These are phyloP conservation scores for Prinsepia uniflora DNA, from an alignment of 306 rosid genomes.

Conservation along the genomic window DNA sequence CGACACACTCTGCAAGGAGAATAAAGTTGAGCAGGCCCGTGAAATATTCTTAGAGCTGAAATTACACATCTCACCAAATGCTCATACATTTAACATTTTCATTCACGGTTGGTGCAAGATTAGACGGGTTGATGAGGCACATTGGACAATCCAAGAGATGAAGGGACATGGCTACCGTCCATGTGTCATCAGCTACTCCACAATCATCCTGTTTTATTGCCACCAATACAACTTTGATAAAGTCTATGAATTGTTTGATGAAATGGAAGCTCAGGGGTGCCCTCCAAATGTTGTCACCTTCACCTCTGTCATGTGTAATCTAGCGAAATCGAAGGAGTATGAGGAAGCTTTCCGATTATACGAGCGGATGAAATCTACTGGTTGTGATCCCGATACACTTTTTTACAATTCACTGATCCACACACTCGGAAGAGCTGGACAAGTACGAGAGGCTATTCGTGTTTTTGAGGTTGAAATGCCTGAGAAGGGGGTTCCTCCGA, in stretches of 20 bases:
- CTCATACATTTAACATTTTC: conserved; percentile 70
- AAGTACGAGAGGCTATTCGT: conserved; percentile 41
- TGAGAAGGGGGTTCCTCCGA: conserved; percentile 40
- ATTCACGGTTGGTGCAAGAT: conserved; percentile 91
- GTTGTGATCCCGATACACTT: conserved; percentile 59
- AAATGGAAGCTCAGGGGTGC: conserved; percentile 70
- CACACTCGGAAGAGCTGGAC: conserved; percentile 65
- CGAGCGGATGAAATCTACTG: conserved; percentile 54
- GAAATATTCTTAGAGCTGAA: conserved; percentile 56
- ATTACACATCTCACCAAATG: conserved; percentile 59
- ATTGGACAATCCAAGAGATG: conserved; percentile 92
- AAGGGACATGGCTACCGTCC: conserved; percentile 71
- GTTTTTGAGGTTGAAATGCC: conserved; percentile 66
- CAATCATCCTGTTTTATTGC: conserved; percentile 60
- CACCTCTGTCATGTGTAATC: conserved; percentile 58
- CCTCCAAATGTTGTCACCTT: conserved; percentile 63
- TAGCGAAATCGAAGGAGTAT: conserved; percentile 53
- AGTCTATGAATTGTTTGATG: conserved; percentile 72
- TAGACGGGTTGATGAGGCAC: conserved; percentile 71
- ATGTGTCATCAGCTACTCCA: conserved; percentile 74
- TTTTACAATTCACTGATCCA: conserved; percentile 71
- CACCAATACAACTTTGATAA: conserved; percentile 39
- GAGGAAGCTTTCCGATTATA: conserved; percentile 61
- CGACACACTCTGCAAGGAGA: conserved; percentile 82
- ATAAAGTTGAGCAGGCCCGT: conserved; percentile 63